phyloP scores from a whole-genome alignment of 2,329 filamentous ascomycete species.

The Taxawa tesnikishii region DNA sequence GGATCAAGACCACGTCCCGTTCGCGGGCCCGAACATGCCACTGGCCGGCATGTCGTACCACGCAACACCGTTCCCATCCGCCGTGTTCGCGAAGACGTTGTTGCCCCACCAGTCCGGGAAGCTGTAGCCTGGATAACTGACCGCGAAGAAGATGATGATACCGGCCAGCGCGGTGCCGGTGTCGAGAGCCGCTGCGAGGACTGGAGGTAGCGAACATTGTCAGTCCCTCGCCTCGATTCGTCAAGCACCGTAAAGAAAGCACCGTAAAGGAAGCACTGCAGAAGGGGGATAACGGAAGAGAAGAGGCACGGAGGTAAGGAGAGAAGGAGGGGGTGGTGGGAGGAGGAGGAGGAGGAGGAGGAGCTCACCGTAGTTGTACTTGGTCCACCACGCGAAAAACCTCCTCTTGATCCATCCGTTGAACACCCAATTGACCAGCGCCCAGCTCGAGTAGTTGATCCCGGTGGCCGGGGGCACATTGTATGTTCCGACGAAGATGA shows the following conservation, averaged over 20 bases:
- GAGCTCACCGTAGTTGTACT: slow-evolving; percentile 74
- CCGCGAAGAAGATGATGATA: slow-evolving; percentile 32
- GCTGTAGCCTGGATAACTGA: slow-evolving; percentile 27
- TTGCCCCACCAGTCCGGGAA: slow-evolving; percentile 20
- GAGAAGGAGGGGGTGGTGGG: not conserved
- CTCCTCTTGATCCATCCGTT: slow-evolving; percentile 61
- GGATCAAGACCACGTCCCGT: slow-evolving; percentile 11
- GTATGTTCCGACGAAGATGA: slow-evolving; percentile 64
- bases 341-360: slow-evolving; percentile 56
- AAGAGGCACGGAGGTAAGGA: too few species aligned
- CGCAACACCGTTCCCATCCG: slow-evolving; percentile 24
- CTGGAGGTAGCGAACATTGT: slow-evolving; percentile 19
- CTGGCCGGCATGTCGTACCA: slow-evolving; percentile 42
- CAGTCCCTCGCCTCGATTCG: not conserved
- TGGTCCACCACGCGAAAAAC: slow-evolving; percentile 68
- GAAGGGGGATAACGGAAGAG: too few species aligned
- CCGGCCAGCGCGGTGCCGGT: slow-evolving; percentile 29
- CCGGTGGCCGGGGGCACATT: slow-evolving; percentile 62
- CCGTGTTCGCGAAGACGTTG: slow-evolving; percentile 21
- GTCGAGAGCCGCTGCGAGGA: slow-evolving; percentile 31
- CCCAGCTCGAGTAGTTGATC: slow-evolving; percentile 83
- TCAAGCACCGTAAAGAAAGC: too few species aligned
- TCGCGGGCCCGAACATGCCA: slow-evolving; percentile 49
- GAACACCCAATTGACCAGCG: slow-evolving; percentile 74
- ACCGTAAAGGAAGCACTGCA: too few species aligned